These are phyloP conservation scores for Physcomitrellopsis africana DNA, from an alignment of 225 moss, liverwort and hornwort species.

Conservation along the genomic window DNA sequence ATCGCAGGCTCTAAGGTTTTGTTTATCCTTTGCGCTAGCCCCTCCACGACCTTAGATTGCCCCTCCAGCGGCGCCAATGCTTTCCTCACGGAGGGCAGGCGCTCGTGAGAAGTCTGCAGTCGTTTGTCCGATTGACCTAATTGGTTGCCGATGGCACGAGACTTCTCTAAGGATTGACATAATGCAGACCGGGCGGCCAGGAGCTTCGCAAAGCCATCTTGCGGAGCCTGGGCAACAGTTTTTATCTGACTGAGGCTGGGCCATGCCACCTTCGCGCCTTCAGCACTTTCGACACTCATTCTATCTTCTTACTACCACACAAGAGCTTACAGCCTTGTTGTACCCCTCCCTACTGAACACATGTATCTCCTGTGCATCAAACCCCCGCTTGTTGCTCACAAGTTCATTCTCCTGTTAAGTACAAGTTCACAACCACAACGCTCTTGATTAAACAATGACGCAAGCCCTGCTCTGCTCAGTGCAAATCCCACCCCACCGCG, in stretches of 20 bases:
- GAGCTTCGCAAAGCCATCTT: constrained; percentile 50
- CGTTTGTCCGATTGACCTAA: constrained; percentile 43
- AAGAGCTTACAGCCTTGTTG: constrained; percentile 31
- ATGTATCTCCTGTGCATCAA: constrained; percentile 33
- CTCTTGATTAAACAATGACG: constrained; percentile 12
- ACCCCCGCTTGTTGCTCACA: constrained; percentile 5
- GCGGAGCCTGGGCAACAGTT: constrained; percentile 16
- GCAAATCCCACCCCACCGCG: constrained; percentile 3
- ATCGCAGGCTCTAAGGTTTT: constrained; percentile 59
- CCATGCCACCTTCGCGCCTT: constrained; percentile 31
- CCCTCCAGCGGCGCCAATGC: constrained; percentile 48
- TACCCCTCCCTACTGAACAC: constrained; percentile 31
- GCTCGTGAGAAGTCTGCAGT: constrained; percentile 51
- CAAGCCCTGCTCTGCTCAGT: constrained; percentile 8
- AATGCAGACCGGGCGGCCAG: constrained; percentile 48
- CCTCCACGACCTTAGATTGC: constrained; percentile 47
- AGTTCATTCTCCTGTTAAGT: background rate
- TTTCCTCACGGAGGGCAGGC: constrained; percentile 52
- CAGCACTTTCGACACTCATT: constrained; percentile 51
- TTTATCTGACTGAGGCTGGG: constrained; percentile 6
- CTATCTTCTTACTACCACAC: constrained; percentile 33
- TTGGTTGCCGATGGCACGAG: constrained; percentile 39
- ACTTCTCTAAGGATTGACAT: constrained; percentile 49
- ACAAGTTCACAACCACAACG: background rate
- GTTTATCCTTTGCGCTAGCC: constrained; percentile 45